Evolutionary conservation across 2,329 filamentous ascomycete species (phyloP).

Genomic region (Fusarium sp.): DNA sequence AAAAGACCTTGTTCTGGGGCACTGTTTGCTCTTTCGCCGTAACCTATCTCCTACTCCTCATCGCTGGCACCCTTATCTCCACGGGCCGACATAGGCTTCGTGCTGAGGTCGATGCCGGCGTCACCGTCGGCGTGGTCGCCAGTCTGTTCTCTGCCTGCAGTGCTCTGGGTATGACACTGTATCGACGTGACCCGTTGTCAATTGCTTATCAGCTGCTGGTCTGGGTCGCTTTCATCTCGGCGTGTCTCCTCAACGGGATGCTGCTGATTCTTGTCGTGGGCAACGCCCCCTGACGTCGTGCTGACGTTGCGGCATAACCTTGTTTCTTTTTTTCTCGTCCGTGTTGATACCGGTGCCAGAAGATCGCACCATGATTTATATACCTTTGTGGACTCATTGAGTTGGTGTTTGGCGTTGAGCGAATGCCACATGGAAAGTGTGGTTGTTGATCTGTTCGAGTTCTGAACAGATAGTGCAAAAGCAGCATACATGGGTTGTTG

Average conservation of each 20-base stretch:
- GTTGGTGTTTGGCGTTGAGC: slow-evolving; percentile 35
- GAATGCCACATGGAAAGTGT: slow-evolving; percentile 13
- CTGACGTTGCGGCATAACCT: background rate
- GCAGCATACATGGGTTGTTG: background rate
- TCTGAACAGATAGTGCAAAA: background rate
- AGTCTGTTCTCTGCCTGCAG: slow-evolving; percentile 73
- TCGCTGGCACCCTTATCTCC: slow-evolving; percentile 72
- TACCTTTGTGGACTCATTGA: slow-evolving; percentile 9
- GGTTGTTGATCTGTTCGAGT: slow-evolving; percentile 2
- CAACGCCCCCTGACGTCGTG: slow-evolving; percentile 46
- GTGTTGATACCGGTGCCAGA: background rate
- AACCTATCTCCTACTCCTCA: slow-evolving; percentile 70
- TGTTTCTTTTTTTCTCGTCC: background rate
- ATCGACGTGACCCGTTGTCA: slow-evolving; percentile 58
- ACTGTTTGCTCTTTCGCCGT: slow-evolving; percentile 66
- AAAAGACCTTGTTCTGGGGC: slow-evolving; percentile 65
- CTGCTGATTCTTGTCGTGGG: slow-evolving; percentile 55
- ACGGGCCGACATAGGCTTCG: slow-evolving; percentile 75
- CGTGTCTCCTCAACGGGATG: slow-evolving; percentile 57
- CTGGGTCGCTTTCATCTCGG: slow-evolving; percentile 49
- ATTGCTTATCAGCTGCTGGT: slow-evolving; percentile 56
- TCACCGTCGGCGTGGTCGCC: slow-evolving; percentile 74
- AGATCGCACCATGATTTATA: slow-evolving; percentile 13
- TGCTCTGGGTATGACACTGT: slow-evolving; percentile 68
- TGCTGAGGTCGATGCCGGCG: slow-evolving; percentile 79